Base-by-base conservation (phyloP, 2,329 filamentous ascomycete genomes). In the Fusarium albosuccineum region DNA sequence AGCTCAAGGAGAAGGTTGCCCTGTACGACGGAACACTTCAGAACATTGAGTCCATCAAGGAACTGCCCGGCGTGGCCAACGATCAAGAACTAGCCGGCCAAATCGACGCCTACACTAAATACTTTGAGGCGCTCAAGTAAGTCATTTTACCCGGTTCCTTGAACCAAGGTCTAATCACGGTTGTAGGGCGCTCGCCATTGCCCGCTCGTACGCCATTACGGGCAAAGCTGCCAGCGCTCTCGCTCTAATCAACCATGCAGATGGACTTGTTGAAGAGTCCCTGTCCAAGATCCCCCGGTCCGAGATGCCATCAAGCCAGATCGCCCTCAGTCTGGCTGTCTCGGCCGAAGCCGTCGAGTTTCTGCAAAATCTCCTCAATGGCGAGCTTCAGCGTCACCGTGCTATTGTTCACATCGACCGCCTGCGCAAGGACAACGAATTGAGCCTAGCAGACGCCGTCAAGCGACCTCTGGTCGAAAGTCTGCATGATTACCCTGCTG, bases 1-100 rank as follows among this genome's bases (percentile, higher is more conserved):
- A 92, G 72, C 83, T 98, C 52, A 92, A 93, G 74, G 95, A 98
- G 77, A 91, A 93, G 72, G 89, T 92, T 13, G 94, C 95, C 3
- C 84, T 99, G 2, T 98, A 97, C 76, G 94, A 97, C 76, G 93
- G 93, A 26, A 97, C 91, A 9, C 81, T 97, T 26, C 93, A 97
- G 79, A 97, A 93, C 78, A 84, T 99, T 62, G 92, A 97, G 68
- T 93, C 94, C 5, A 89, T 97, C 77, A 93, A 92, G 72, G 93
- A 97, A 62, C 85, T 99, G 13, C 92, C 94, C 3, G 96, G 96
- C 78, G 92, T 97, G 16, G 93, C 93, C 36, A 91, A 93, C 41
- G 96, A 99, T 73, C 86, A 89, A 40, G 83, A 82, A 14, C 92
- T 99, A 68, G 84, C 94, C 5, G 81, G 86, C 45, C 93, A 96